A percentile compares a stretch with the other conserved stretches of the same genome.
Evolutionary conservation across 257 asterid species (phyloP).

Genomic region (Jacaranda copaia): DNA sequence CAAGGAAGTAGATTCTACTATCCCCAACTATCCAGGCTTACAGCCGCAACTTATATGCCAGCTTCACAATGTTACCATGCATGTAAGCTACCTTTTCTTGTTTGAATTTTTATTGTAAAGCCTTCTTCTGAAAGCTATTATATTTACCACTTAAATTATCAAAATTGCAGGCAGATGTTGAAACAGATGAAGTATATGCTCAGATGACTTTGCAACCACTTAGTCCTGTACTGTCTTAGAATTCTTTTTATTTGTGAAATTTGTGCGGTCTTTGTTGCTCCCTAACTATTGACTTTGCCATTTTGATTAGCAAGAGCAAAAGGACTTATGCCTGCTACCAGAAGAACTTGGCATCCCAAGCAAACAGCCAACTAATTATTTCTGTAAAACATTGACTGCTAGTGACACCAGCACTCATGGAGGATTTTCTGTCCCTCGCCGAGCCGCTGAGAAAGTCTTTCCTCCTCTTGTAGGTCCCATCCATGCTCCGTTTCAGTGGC

Average conservation of each 20-base stretch:
- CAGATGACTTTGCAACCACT: constrained; percentile 92
- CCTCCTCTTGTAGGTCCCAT: constrained; percentile 77
- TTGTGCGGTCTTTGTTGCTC: constrained; percentile 24
- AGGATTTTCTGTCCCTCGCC: constrained; percentile 91
- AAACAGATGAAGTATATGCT: constrained; percentile 90
- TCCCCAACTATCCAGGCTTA: constrained; percentile 82
- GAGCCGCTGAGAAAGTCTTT: constrained; percentile 92
- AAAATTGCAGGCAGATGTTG: constrained; percentile 79
- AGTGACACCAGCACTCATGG: constrained; percentile 94
- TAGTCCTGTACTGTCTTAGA: constrained; percentile 54
- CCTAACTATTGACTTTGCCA: constrained; percentile 21
- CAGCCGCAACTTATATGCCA: constrained; percentile 84
- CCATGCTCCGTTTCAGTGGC: constrained; percentile 12
- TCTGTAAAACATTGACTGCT: constrained; percentile 85
- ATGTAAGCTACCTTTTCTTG: constrained; percentile 50
- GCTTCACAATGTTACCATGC: constrained; percentile 93
- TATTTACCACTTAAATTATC: constrained; percentile 23
- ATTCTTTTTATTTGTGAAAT: constrained; percentile 7
- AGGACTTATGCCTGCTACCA: constrained; percentile 73
- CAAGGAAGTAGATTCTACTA: constrained; percentile 81
- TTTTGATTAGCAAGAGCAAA: constrained; percentile 77
- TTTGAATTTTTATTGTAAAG: background rate
- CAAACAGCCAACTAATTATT: constrained; percentile 87
- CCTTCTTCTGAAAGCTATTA: background rate
- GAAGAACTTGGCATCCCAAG: constrained; percentile 80